Evolutionary conservation across 176 grass and related monocot species (phyloP), one percentile per base, ranked within the genome.

Genomic region (Alloteropsis semialata): DNA sequence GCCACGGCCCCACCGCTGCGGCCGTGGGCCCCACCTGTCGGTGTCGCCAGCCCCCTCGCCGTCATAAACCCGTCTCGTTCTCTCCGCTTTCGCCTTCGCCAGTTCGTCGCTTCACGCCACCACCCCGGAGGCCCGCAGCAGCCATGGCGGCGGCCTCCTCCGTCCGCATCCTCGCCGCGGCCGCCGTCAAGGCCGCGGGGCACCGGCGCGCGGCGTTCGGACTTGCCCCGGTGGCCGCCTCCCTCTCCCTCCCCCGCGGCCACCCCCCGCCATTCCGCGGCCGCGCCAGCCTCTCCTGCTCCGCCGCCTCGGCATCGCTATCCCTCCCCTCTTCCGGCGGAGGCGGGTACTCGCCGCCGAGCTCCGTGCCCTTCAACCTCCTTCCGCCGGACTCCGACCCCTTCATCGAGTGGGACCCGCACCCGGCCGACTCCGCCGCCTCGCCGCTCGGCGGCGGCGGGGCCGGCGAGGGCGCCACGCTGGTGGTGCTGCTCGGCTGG

Each of bases 401-500:
- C 38, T 98, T 87, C 74, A 87, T 91, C 67, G 81, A 86, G 83
- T 95, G 92, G 92, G 89, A 93, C 80, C 72, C 58, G 1, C 68
- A 75, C 19, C 87, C 58, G 38, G 64, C 27, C 34, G 72, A 78
- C 80, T 10, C 78, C 50, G 14, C 66, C n/a, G 14, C 59, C 69
- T 65, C 81, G 82, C 81, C 83, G 19, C 27, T 76, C 72, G 83
- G 43, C 54, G n/a, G 45, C 58, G 62, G 42, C 38, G 43, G 42
- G 5, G 70, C 78, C 8, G 79, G 44, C 5, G 88, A 83, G 15
- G 93, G 86, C 0, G 37, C 86, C 79, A 87, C 89, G 75, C 80
- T 91, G 21, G 96, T 99, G 5, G 96, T 99, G 25, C 84, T 99
- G 80, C 96, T 99, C 6, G 96, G 96, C 0, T 99, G 96, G 96